Conservation (phyloP, 768 basidiomycete genomes). For the Chlorophyllum brunneum region DNA sequence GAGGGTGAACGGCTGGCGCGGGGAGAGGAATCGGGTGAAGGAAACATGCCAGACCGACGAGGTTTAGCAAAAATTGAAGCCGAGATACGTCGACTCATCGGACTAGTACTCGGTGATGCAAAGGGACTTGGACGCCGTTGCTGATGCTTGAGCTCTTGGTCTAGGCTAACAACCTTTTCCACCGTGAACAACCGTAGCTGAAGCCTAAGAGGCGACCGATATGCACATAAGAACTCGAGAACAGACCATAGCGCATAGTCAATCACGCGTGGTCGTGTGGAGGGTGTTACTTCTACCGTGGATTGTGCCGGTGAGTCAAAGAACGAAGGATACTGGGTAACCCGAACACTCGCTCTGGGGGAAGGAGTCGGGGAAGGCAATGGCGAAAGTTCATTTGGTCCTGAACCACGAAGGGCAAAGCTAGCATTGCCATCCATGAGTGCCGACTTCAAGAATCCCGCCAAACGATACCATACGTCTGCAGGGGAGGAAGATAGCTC, state of each 20-base stretch:
- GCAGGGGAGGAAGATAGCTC: conserved; percentile 54
- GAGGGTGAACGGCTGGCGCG: conserved; percentile 31
- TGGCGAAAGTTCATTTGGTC: conserved; percentile 36
- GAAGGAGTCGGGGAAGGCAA: conserved; percentile 50
- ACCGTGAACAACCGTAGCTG: conserved; percentile 65
- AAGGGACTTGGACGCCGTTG: conserved; percentile 20
- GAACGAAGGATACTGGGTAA: conserved; percentile 28
- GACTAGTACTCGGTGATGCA: conserved; percentile 17
- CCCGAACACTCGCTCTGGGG: conserved; percentile 42
- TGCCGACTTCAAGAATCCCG: conserved; percentile 43
- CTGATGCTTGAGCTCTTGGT: conserved; percentile 42
- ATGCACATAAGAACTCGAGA: conserved; percentile 60
- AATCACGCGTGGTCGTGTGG: conserved; percentile 48
- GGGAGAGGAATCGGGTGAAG: conserved; percentile 48
- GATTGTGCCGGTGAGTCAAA: conserved; percentile 24
- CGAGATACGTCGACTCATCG: conserved; percentile 40
- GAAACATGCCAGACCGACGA: conserved; percentile 36
- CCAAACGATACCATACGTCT: conserved; percentile 64
- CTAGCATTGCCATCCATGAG: conserved; percentile 56
- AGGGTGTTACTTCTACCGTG: conserved; percentile 14
- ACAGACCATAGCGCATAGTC: conserved; percentile 76
- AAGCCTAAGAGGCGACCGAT: conserved; percentile 56
- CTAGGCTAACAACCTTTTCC: conserved; percentile 55
- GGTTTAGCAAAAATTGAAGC: conserved; percentile 56
- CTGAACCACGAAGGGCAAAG: conserved; percentile 43